Evolutionary conservation across 441 rosid species (phyloP).

Genomic region (Rhodomyrtus psidioides): DNA sequence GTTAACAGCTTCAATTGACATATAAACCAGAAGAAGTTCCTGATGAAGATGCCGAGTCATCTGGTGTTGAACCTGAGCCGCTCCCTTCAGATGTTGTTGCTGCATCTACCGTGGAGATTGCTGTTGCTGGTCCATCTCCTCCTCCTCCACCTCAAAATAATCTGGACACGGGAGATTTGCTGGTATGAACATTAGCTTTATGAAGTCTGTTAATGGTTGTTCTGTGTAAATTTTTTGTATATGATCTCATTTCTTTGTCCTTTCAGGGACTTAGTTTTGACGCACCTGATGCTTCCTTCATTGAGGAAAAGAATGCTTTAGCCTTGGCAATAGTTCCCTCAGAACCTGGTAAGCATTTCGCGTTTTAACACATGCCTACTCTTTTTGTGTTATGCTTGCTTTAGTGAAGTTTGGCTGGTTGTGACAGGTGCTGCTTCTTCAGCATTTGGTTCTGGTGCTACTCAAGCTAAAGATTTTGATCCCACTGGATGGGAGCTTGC

Average conservation of each 20-base stretch:
- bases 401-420: constrained; percentile 1
- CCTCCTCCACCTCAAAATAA: constrained; percentile 47
- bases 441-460: constrained; percentile 40
- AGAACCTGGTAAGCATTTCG: constrained; percentile 38
- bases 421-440: constrained; percentile 39
- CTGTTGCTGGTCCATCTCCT: constrained; percentile 15
- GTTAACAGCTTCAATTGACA: constrained; percentile 72
- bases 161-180: constrained; percentile 58
- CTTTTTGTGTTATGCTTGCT: not conserved
- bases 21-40: constrained; percentile 79
- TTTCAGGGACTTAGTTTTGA: constrained; percentile 56
- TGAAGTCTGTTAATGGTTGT: constrained; percentile 2
- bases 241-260: not conserved
- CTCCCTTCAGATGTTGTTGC: constrained; percentile 39
- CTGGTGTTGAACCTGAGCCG: constrained; percentile 59
- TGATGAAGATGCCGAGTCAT: constrained; percentile 39
- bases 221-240: not conserved
- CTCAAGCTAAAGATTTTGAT: constrained; percentile 55
- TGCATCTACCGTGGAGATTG: constrained; percentile 28
- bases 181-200: constrained; percentile 39
- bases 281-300: constrained; percentile 48
- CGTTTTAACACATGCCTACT: not conserved
- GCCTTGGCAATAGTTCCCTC: constrained; percentile 81
- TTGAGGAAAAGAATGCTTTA: constrained; percentile 85
- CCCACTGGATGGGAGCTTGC: constrained; percentile 98